Evolutionary conservation across 305 asterid genomes (phyloP), one percentile per base, ranked within the genome.

Genomic region (Fraxinus nigra): DNA sequence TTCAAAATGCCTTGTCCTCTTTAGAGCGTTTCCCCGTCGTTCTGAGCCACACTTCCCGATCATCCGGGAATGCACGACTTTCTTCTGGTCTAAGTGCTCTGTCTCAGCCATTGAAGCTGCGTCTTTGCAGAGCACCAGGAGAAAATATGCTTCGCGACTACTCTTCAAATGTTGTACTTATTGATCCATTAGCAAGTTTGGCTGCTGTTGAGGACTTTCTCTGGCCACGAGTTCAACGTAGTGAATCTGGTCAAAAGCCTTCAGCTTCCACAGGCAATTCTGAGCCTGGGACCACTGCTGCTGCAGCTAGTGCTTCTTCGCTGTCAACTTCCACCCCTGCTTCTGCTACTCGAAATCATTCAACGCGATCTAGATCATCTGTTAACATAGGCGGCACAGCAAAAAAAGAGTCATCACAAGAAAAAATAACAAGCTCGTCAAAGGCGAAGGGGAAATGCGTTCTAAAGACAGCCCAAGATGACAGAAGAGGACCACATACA

Each of bases 361-460:
- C 97, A 28, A 90, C 97, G 56, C 90, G 99, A 67, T 89, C 97
- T 35, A 92, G 92, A 84, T 88, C 98, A 77, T 89, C 96, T 18
- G 81, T 90, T 84, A 91, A 86, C 83, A 89, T 90, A 76, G 92
- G 90, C 37, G 96, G 91, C 40, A 13, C 93, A 32, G 79, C 86
- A 59, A 93, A 88, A 82, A 94, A 94, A 82, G 97, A 92, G 79
- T 81, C 90, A 22, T 61, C 72, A 0, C 89, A 83, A 61, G 98
- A 90, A 48, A 93, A 92, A 83, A 79, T 84, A 80, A 84, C 93
- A 18, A 90, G 91, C 84, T 92, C 92, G 6, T 88, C 86, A 28
- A 97, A 92, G 86, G 98, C 97, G 70, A 97, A 95, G 88, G 99
- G 98, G 6, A 97, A 97, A 87, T 98, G 97, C 61, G 94, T 97